Evolutionary conservation across 805 yeast species (phyloP), one percentile per base, ranked within the genome.

Genomic region (Schwanniomyces polymorphus): DNA sequence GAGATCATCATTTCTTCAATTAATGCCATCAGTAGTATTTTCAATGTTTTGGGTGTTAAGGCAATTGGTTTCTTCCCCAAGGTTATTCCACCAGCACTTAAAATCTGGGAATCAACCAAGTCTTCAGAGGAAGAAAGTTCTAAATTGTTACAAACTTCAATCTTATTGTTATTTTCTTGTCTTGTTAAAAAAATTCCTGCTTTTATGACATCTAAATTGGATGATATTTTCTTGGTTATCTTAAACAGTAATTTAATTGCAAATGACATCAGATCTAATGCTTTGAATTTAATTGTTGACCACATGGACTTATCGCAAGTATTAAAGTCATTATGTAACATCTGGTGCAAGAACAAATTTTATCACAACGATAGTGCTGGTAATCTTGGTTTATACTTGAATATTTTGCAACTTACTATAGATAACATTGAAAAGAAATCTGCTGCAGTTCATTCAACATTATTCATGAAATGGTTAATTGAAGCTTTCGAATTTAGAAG

Each of bases 151-250:
- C 94, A 90, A 61, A 74, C 88, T 12, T 81, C 97, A 0, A 76
- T 85, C 12, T 67, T 89, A 48, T 79, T 89, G 29, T 72, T 92
- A 39, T 75, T 88, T 46, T 83, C 96, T 5, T 80, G 91, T 38
- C 74, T 89, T 58, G 71, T 91, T 42, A 88, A 85, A 66, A 83
- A 88, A 56, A 84, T 94, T 54, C 97, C 99, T 29, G 85, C 88
- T 9, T 92, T 92, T 61, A 78, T 92, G 67, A 72, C 81, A 37
- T 82, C 92, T 3, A 84, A 82, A 55, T 70, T 90, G 57, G 78
- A 75, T 44, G 82, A 82, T 29, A 79, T 90, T 38, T 68, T 91
- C 43, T 68, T 72, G 41, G 73, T 84, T 4, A 70, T 87, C 26
- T 78, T 87, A 51, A 70, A 68, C 43, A 81, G 88, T 27, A 74